Evolutionary conservation across 1,139 yeast genomes (phyloP), one percentile per base, ranked within the genome.

Genomic region (Candida pseudoviswanathii): DNA sequence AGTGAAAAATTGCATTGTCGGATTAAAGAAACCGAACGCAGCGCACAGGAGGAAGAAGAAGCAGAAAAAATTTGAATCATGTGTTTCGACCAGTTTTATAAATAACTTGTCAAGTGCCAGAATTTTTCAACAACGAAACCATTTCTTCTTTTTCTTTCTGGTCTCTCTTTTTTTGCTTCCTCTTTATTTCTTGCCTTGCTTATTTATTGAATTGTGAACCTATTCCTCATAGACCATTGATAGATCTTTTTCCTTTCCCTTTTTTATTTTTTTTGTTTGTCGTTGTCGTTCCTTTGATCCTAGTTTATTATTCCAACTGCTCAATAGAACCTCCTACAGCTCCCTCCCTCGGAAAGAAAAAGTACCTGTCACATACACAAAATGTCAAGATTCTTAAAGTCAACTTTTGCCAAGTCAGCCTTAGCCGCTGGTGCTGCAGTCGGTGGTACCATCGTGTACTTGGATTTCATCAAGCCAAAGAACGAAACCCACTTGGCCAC

Each of bases 391-490:
- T 57, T 55, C 44, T 48, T 60, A 24, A 51, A 55, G 43, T 53
- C 59, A 27, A 49, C 56, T 27, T 49, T 70, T 29, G 67, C 67
- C 42, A 72, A 71, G 57, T 58, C 68, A n/a, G 61, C 69, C n/a
- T 54, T 66, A 41, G 77, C 67, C 38, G 63, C 71, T 26, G 66
- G 70, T 39, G 70, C 69, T 31, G 63, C 63, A 26, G 65, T 62
- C 33, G 81, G 78, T 44, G 73, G 71, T 41, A 59, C 75, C 21
- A 63, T 76, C 26, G 59, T 75, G 34, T 76, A 76, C 57, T 70
- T 75, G 51, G 81, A 76, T 59, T 76, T 72, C 57, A 63, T 75
- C 36, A 65, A 58, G 51, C 61, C 77, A 3, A 76, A 77, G n/a
- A 65, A 62, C 37, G 64, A 75, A 6, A 61, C 75, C 2, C 60